Percentiles rank a stretch among this genome's conserved stretches.
Evolutionary conservation across 73 alveolate species (phyloP).

Genomic region (Loxodes magnus): DNA sequence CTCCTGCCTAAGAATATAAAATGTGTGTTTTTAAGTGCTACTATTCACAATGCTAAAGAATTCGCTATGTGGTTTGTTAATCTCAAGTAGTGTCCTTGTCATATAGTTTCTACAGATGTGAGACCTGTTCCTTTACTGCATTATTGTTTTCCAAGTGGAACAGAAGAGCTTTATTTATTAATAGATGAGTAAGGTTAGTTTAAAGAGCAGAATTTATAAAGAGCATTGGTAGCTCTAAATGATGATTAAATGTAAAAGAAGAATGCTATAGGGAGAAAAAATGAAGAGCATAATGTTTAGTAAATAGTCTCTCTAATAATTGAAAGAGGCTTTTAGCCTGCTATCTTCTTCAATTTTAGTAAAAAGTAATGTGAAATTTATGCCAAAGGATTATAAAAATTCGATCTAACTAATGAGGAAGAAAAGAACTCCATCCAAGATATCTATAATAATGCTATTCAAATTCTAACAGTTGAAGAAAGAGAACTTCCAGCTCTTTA

Average conservation of each 20-base stretch:
- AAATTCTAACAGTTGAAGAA: slow-evolving; percentile 95
- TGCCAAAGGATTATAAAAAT: slow-evolving; percentile 78
- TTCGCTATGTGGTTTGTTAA: slow-evolving; percentile 98
- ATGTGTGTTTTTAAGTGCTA: slow-evolving; percentile 97
- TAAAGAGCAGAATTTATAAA: slow-evolving; percentile 92
- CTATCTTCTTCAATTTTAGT: slow-evolving; percentile 93
- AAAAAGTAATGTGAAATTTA: slow-evolving; percentile 97
- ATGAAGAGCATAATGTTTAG: slow-evolving; percentile 53
- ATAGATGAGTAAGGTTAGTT: slow-evolving; percentile 95
- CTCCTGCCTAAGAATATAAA: slow-evolving; percentile 69
- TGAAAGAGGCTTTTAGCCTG: slow-evolving; percentile 79
- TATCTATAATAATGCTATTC: slow-evolving; percentile 93
- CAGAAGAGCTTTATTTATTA: slow-evolving; percentile 87
- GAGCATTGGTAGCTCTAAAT: slow-evolving; percentile 80
- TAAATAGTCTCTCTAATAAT: slow-evolving; percentile 65
- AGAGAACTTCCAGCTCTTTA: slow-evolving; percentile 81
- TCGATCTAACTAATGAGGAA: slow-evolving; percentile 80
- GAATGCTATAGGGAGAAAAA: slow-evolving; percentile 44
- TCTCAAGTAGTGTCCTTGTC: slow-evolving; percentile 95
- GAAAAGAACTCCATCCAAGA: slow-evolving; percentile 88
- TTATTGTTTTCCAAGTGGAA: slow-evolving; percentile 93
- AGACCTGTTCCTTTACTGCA: slow-evolving; percentile 99
- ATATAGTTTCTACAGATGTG: slow-evolving; percentile 96
- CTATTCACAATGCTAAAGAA: slow-evolving; percentile 99
- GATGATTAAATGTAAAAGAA: slow-evolving; percentile 54